Evolutionary conservation across 768 basidiomycete species (phyloP).

Genomic region (Austroboletus eburneus): DNA sequence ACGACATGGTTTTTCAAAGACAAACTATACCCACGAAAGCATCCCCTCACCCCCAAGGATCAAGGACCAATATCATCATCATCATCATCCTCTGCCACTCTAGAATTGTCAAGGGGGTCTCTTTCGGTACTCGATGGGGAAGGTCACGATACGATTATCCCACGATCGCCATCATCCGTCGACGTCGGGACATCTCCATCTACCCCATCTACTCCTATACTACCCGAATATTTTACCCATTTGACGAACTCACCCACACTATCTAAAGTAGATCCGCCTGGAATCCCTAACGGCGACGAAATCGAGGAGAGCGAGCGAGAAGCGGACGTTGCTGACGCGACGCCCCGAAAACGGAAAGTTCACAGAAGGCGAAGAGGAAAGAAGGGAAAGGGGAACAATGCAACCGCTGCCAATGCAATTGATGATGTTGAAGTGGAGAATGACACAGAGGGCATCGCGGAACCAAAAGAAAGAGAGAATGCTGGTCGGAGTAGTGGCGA

Average conservation of each 20-base stretch:
- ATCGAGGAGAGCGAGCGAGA: conserved; percentile 62
- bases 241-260: conserved; percentile 3
- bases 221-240: conserved; percentile 1
- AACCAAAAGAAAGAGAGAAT: conserved; percentile 39
- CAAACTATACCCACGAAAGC: conserved; percentile 13
- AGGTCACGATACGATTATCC: background rate
- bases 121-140: conserved; percentile 2
- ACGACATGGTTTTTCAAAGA: conserved; percentile 24
- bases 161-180: background rate
- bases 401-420: conserved; percentile 5
- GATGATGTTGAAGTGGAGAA: conserved; percentile 26
- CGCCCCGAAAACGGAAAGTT: conserved; percentile 40
- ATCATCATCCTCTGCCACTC: background rate
- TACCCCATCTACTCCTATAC: background rate
- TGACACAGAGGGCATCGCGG: conserved; percentile 17
- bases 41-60: background rate
- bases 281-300: conserved; percentile 27
- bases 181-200: conserved; percentile 2
- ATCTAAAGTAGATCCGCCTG: conserved; percentile 12
- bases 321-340: conserved; percentile 35
- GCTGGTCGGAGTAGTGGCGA: conserved; percentile 23
- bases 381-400: conserved; percentile 43
- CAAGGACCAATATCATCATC: conserved; percentile 4
- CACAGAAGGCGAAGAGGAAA: conserved; percentile 45
- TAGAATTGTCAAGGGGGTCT: background rate